These are phyloP conservation scores for Mesembryanthemum crystallinum DNA, from an alignment of 148 eudicot species.

Conservation along the genomic window DNA sequence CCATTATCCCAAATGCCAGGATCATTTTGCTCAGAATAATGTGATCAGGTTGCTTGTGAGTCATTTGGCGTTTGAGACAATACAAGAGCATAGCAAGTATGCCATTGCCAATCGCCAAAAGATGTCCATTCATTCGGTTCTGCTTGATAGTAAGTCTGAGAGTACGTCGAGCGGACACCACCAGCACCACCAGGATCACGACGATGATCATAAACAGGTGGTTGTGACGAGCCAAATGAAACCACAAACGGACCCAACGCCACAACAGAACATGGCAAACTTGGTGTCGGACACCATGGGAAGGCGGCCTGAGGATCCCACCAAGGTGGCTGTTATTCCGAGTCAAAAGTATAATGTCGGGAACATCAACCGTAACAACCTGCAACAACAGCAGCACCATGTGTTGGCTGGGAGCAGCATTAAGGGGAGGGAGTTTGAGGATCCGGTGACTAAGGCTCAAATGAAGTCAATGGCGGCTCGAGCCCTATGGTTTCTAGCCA, in stretches of 20 bases:
- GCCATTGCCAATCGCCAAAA: slow-evolving; percentile 46
- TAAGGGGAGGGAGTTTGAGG: slow-evolving; percentile 64
- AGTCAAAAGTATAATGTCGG: slow-evolving; percentile 1
- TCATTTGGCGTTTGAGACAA: slow-evolving; percentile 83
- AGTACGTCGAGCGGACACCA: neutral
- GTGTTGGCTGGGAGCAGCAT: slow-evolving; percentile 50
- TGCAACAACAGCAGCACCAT: slow-evolving; percentile 25
- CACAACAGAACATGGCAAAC: slow-evolving; percentile 25
- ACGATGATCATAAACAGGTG: slow-evolving; percentile 24
- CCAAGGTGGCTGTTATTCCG: slow-evolving; percentile 32
- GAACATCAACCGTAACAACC: slow-evolving; percentile 7
- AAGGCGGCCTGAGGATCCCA: neutral
- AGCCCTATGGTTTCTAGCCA: slow-evolving; percentile 64
- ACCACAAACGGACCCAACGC: slow-evolving; percentile 7
- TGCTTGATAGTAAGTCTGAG: slow-evolving; percentile 30
- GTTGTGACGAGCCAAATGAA: slow-evolving; percentile 27
- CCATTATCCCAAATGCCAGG: slow-evolving; percentile 68
- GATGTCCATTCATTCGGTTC: slow-evolving; percentile 52
- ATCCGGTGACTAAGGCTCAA: slow-evolving; percentile 59
- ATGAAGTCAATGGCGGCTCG: slow-evolving; percentile 88
- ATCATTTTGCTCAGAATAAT: slow-evolving; percentile 74
- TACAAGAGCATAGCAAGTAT: slow-evolving; percentile 76
- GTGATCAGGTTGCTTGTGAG: slow-evolving; percentile 64
- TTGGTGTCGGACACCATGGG: slow-evolving; percentile 26
- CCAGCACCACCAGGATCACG: neutral